Evolutionary conservation across 1,284 basidiomycete genomes (phyloP).

Genomic region (Porogramme epimiltina): DNA sequence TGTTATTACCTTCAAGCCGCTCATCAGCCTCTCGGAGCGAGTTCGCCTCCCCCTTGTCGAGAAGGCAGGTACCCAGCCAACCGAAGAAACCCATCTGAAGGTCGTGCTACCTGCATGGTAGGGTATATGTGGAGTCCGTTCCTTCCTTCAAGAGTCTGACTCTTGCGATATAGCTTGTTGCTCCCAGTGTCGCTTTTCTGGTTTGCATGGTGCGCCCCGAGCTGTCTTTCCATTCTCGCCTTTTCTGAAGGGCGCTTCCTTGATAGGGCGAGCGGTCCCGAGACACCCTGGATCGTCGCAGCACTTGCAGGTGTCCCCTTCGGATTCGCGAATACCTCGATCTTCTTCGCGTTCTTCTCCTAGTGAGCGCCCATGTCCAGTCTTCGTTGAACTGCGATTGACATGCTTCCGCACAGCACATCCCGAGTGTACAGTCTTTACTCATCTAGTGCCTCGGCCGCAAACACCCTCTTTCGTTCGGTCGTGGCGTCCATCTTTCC

Average conservation of each 20-base stretch:
- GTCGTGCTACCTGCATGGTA: conserved; percentile 20
- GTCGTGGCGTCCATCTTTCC: conserved; percentile 28
- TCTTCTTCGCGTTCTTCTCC: conserved; percentile 24
- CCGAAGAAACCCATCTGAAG: conserved; percentile 23
- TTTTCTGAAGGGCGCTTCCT: too few relatives aligned
- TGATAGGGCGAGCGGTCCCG: conserved; percentile 28
- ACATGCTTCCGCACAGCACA: conserved; percentile 11
- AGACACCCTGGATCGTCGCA: conserved; percentile 30
- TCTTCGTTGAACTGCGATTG: not conserved
- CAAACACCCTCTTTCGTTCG: conserved; percentile 29
- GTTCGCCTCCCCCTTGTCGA: conserved; percentile 5
- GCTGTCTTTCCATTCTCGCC: too few relatives aligned
- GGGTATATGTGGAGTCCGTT: too few relatives aligned
- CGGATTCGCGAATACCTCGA: conserved; percentile 26
- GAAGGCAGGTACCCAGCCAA: too few relatives aligned
- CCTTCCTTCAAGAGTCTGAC: too few relatives aligned
- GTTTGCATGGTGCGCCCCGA: conserved; percentile 35
- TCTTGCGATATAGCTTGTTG: conserved; percentile 12
- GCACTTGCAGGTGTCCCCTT: conserved; percentile 30
- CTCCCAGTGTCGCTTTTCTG: conserved; percentile 31
- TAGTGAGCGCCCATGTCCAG: conserved; percentile 5
- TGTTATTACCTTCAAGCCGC: not conserved
- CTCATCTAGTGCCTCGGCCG: conserved; percentile 28
- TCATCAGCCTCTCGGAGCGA: too few relatives aligned
- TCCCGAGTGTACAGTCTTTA: conserved; percentile 28